phyloP scores from a whole-genome alignment of 2,329 filamentous ascomycete genomes.

The Phoma herbarum region DNA sequence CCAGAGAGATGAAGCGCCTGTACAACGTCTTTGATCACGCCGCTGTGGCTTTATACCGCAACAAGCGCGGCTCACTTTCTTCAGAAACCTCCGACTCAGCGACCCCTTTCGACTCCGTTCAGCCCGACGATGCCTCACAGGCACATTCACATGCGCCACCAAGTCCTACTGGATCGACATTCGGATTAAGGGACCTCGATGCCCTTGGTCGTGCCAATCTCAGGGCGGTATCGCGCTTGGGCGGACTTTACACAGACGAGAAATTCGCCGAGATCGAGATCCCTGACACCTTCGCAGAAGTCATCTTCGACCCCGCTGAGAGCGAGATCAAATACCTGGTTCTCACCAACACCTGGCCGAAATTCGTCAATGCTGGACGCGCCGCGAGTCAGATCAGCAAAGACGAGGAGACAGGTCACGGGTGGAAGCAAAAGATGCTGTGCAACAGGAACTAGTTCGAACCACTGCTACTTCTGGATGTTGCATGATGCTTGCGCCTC shows the following conservation, averaged over 20 bases:
- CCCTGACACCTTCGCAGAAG: conserved; percentile 38
- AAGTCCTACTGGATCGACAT: conserved; percentile 26
- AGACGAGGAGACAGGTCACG: conserved; percentile 28
- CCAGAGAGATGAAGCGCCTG: conserved; percentile 39
- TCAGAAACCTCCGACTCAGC: conserved; percentile 31
- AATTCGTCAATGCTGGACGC: conserved; percentile 44
- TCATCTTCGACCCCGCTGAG: conserved; percentile 44
- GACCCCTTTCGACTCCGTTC: conserved; percentile 42
- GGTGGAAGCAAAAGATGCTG: conserved; percentile 21
- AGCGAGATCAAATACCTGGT: conserved; percentile 48
- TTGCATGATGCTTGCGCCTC: conserved; percentile 1
- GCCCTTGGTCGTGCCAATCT: conserved; percentile 42
- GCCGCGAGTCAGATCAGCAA: conserved; percentile 30
- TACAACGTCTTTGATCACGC: conserved; percentile 38
- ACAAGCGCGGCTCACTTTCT: conserved; percentile 26
- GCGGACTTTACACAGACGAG: conserved; percentile 30
- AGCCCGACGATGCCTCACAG: conserved; percentile 12
- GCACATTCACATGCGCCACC: conserved; percentile 19
- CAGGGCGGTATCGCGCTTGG: conserved; percentile 36
- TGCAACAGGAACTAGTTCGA: conserved; percentile 11
- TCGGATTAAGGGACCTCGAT: conserved; percentile 36
- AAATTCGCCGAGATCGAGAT: conserved; percentile 29
- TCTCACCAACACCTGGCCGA: conserved; percentile 50
- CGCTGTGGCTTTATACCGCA: conserved; percentile 34
- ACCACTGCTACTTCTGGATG: background rate